Percentiles rank a stretch among this genome's conserved stretches.
Conservation (phyloP, 768 basidiomycete species). For the Hebeloma cylindrosporum region DNA sequence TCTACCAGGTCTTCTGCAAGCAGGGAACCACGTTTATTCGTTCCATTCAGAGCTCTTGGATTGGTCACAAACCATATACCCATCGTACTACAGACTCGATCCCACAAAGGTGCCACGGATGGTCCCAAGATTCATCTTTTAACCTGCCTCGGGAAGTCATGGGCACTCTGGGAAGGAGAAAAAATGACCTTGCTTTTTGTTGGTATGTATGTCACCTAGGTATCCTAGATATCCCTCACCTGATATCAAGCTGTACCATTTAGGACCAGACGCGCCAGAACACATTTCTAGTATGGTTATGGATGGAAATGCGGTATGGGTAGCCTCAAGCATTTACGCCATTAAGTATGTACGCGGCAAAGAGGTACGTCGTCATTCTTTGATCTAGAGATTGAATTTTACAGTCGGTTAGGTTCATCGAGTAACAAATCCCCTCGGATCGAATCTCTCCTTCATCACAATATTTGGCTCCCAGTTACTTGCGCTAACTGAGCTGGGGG, state of each 20-base stretch:
- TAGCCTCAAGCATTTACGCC: constrained; percentile 62
- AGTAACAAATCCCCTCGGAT: constrained; percentile 63
- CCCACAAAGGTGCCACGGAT: constrained; percentile 80
- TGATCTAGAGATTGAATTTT: constrained; percentile 7
- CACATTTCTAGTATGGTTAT: constrained; percentile 75
- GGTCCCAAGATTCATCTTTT: constrained; percentile 82
- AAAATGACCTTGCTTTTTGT: constrained; percentile 93
- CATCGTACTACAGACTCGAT: constrained; percentile 82
- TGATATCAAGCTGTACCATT: constrained; percentile 8
- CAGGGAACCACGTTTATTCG: constrained; percentile 64
- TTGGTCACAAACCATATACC: constrained; percentile 90
- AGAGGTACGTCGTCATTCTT: constrained; percentile 50
- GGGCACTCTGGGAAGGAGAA: constrained; percentile 96
- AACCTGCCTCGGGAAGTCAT: constrained; percentile 84
- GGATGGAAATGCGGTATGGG: constrained; percentile 88
- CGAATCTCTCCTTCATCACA: constrained; percentile 59
- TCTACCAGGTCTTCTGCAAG: constrained; percentile 17
- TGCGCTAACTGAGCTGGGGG: constrained; percentile 76
- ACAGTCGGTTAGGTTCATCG: constrained; percentile 47
- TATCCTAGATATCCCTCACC: neutral
- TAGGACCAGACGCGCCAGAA: constrained; percentile 81
- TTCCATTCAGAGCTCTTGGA: constrained; percentile 95
- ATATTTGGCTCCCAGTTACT: constrained; percentile 83
- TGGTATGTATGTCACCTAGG: constrained; percentile 56
- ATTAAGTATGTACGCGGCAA: constrained; percentile 88